phyloP scores from a whole-genome alignment of 305 asterid genomes.

The Euphrasia arctica region DNA sequence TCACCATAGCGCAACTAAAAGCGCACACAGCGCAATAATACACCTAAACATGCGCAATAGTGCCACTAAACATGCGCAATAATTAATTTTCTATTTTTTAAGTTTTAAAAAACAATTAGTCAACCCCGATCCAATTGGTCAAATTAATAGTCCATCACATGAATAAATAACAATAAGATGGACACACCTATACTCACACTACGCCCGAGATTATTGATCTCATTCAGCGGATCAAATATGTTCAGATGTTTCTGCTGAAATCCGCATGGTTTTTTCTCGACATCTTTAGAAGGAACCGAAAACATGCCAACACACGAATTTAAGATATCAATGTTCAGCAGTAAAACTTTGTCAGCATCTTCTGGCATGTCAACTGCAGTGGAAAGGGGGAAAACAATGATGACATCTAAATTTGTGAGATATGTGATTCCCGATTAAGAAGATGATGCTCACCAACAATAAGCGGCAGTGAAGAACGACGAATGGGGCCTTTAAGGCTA shows the following conservation, averaged over 20 bases:
- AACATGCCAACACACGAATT: constrained; percentile 45
- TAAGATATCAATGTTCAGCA: constrained; percentile 63
- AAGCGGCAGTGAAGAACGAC: constrained; percentile 59
- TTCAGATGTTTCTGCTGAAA: constrained; percentile 73
- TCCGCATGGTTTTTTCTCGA: constrained; percentile 40
- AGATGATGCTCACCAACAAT: constrained; percentile 51
- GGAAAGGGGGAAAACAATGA: constrained; percentile 13
- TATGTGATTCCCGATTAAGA: constrained; percentile 17
- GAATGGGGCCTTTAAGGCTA: constrained; percentile 68
- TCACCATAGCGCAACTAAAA: no score
- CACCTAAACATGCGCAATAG: not conserved
- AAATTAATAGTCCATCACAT: no score
- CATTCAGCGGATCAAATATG: constrained; percentile 82
- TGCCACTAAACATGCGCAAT: not conserved
- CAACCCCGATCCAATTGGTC: no score
- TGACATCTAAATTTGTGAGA: constrained; percentile 10
- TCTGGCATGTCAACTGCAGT: constrained; percentile 63
- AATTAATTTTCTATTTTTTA: no score
- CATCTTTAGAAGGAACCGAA: constrained; percentile 58
- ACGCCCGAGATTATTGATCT: constrained; percentile 79
- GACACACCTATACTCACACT: constrained; percentile 74
- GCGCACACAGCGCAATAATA: no score
- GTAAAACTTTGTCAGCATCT: constrained; percentile 44
- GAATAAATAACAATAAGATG: no score
- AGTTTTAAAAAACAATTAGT: no score